Conservation (phyloP, 2,329 filamentous ascomycete genomes). For the Dactylellina cionopaga region DNA sequence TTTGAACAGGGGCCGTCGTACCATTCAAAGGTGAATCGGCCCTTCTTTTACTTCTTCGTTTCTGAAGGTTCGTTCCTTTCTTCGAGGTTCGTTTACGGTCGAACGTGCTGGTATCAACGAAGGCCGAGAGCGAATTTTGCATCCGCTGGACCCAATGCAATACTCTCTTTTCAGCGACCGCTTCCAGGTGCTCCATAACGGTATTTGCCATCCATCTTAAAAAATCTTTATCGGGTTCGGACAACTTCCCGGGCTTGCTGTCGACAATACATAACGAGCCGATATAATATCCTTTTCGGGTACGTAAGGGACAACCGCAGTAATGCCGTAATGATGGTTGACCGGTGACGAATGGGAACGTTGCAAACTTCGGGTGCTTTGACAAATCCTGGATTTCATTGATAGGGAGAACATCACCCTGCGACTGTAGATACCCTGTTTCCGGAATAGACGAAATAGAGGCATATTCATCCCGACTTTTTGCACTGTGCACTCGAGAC, state of each 20-base stretch:
- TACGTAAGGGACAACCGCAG: conserved; percentile 54
- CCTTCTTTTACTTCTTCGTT: conserved; percentile 38
- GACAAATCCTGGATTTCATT: conserved; percentile 57
- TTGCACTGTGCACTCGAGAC: conserved; percentile 58
- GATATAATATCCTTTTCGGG: conserved; percentile 55
- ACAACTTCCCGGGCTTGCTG: conserved; percentile 52
- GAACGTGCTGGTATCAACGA: conserved; percentile 56
- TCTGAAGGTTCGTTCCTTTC: conserved; percentile 39
- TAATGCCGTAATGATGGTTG: conserved; percentile 54
- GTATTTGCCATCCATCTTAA: conserved; percentile 55
- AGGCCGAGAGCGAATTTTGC: conserved; percentile 55
- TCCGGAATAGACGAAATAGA: conserved; percentile 53
- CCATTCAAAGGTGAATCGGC: conserved; percentile 50
- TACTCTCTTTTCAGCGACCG: conserved; percentile 52
- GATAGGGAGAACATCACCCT: conserved; percentile 54
- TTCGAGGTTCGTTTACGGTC: conserved; percentile 49
- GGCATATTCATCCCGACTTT: conserved; percentile 42
- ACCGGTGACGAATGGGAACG: conserved; percentile 50
- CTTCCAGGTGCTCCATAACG: conserved; percentile 56
- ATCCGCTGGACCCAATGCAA: conserved; percentile 53
- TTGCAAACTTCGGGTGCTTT: conserved; percentile 42
- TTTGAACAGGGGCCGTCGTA: conserved; percentile 26
- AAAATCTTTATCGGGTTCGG: conserved; percentile 41
- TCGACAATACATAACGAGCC: conserved; percentile 56
- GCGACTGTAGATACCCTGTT: conserved; percentile 47